These are phyloP conservation scores for Jamesozyma hellenica DNA, from an alignment of 805 yeast species.

Conservation along the genomic window DNA sequence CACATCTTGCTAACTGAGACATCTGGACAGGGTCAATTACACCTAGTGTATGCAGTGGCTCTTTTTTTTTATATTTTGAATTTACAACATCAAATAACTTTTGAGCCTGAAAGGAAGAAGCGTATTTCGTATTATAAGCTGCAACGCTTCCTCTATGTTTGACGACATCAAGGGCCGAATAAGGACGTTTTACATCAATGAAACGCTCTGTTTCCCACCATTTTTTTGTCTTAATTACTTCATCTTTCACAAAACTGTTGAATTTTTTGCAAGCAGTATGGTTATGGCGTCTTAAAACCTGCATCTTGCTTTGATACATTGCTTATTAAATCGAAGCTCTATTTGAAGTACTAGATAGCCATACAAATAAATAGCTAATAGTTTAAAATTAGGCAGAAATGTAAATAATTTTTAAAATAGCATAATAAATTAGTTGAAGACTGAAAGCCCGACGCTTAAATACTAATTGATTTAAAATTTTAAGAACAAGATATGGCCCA, in stretches of 20 bases:
- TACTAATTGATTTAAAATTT: not conserved
- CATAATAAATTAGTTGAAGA: too few relatives aligned
- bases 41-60: slow-evolving; percentile 50
- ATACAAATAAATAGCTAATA: too few relatives aligned
- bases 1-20: slow-evolving; percentile 40
- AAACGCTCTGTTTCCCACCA: slow-evolving; percentile 46
- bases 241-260: slow-evolving; percentile 19
- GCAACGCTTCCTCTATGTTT: slow-evolving; percentile 42
- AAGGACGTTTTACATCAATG: slow-evolving; percentile 39
- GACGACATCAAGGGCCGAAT: slow-evolving; percentile 43
- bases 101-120: slow-evolving; percentile 45
- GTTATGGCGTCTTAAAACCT: not conserved
- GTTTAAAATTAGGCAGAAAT: too few relatives aligned
- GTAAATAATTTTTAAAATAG: too few relatives aligned
- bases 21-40: slow-evolving; percentile 55
- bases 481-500: not conserved
- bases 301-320: not conserved
- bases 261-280: not conserved
- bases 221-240: slow-evolving; percentile 31
- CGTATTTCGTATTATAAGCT: slow-evolving; percentile 25
- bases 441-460: not conserved
- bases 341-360: too few relatives aligned
- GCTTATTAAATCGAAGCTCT: too few relatives aligned
- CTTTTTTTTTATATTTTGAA: slow-evolving; percentile 31
- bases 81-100: slow-evolving; percentile 39